Evolutionary conservation across 257 asterid genomes (phyloP), one percentile per base, ranked within the genome.

Genomic region (Gentiana macrophylla): DNA sequence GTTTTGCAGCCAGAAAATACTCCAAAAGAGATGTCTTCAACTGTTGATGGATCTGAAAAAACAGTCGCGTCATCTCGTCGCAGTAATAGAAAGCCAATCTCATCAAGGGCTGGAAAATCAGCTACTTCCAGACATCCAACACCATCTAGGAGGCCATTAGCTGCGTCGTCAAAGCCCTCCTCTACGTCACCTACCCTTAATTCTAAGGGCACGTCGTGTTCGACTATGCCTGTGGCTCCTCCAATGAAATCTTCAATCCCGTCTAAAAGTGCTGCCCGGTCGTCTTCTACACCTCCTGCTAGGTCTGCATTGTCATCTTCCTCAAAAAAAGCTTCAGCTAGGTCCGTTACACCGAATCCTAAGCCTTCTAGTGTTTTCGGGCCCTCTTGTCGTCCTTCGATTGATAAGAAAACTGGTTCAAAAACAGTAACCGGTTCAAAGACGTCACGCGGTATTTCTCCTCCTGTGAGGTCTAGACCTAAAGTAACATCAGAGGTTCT

Each of bases 271-370:
- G 41, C 67, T 24, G 65, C 87, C 10, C 80, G 77, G 36, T 66
- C 86, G 36, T 66, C 46, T 35, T 74, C 87, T 35, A 72, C 83
- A 32, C 84, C 84, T 1, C 46, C 78, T 2, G 65, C 73, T 45
- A 77, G 84, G 36, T 67, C 89, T 59, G 73, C 79, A 4, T 12
- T 54, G 34, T 57, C 67, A 11, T 60, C 70, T 12, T 51, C 68
- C 57, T 76, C 84, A 11, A 80, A 66, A 72, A 63, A 86, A 44
- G 44, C 60, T 2, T 5, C 5, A 8, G 55, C 90, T 2, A 71
- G 85, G 70, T 70, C 92, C 32, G 66, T 82, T 57, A 79, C 93
- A 9, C 87, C 93, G 32, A 78, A 75, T 3, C 75, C 57, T 32
- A 73, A 68, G 62, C 63, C 90, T 63, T 53, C 80, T 49, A 41